Base-by-base conservation (phyloP, 768 basidiomycete species). In the Amanita phalloides region DNA sequence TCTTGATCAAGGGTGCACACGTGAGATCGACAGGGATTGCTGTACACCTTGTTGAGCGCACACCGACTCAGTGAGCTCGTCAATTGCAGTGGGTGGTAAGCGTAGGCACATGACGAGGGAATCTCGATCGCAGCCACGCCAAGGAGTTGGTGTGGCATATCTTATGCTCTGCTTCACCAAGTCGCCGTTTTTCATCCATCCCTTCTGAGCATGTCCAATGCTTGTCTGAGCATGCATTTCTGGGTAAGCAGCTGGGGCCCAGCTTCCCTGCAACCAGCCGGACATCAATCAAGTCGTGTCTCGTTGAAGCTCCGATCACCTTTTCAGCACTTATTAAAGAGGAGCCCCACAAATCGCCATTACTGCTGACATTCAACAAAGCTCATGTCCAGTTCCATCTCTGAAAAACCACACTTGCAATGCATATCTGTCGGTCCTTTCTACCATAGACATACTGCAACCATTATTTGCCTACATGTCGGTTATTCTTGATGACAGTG, bases 391-490 rank as follows among this genome's bases (percentile, higher is more conserved):
- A n/a, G 23, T 9, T 17, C 20, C 33, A 46, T 53, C 54, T 36
- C 50, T 49, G 51, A 49, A 20, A 45, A 50, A 35, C 32, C 53
- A 14, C 25, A 6, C n/a, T 41, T 56, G 26, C 6, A 32, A 36
- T 52, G 39, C 13, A 55, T 41, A 42, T 45, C 56, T 14, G 49
- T 55, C 17, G 54, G 55, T 36, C 46, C 41, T 42, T 55, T 55
- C 13, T 53, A 23, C 7, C 51, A 55, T 36, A 49, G 51, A 23
- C 60, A 61, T 46, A 78, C 79, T 3, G 79, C 81, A 9, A 85
- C 82, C 2, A 72, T 86, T 50, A 81, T 87, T 59, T 85, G 85
- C 60, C 61, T 82, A 11, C 85, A 87, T 68, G 84, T 82, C 53
- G 47, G 79, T 57, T 23, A 17, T 46, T 45, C 30, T 14, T 23